Conservation (phyloP, 805 yeast species). For the Yamadazyma philogaea region DNA sequence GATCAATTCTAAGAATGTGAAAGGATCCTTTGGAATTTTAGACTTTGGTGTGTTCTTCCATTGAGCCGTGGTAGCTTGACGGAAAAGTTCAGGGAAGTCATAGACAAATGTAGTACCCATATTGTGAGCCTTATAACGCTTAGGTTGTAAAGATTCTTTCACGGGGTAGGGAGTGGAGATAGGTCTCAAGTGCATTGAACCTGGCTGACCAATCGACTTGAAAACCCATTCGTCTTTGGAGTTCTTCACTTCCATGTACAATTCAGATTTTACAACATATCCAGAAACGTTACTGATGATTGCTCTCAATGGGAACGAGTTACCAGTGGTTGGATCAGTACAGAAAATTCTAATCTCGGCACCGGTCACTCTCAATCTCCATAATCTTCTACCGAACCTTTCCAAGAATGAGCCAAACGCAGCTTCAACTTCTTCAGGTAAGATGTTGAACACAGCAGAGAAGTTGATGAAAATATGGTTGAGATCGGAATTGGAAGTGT, state of each 20-base stretch:
- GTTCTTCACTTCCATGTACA: conserved; percentile 92
- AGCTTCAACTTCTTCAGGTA: conserved; percentile 93
- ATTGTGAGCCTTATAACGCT: conserved; percentile 96
- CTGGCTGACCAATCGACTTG: conserved; percentile 92
- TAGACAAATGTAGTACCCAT: conserved; percentile 98
- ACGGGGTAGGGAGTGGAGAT: conserved; percentile 96
- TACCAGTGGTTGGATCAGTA: conserved; percentile 81
- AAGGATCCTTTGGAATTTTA: conserved; percentile 72
- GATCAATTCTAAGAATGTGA: conserved; percentile 78
- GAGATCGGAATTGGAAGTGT: conserved; percentile 91
- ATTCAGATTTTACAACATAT: conserved; percentile 91
- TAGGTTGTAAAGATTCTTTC: conserved; percentile 96
- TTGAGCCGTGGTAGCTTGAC: conserved; percentile 80
- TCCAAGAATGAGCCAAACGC: conserved; percentile 98
- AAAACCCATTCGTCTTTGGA: conserved; percentile 94
- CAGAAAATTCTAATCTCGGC: conserved; percentile 97
- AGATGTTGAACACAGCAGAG: conserved; percentile 90
- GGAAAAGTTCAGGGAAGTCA: conserved; percentile 98
- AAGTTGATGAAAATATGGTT: conserved; percentile 97
- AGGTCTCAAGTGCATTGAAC: conserved; percentile 95
- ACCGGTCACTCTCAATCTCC: conserved; percentile 95
- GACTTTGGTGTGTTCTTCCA: conserved; percentile 69
- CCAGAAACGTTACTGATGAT: conserved; percentile 95
- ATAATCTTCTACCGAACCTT: conserved; percentile 92
- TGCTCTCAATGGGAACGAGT: conserved; percentile 94